phyloP scores from a whole-genome alignment of 2,329 filamentous ascomycete genomes.

The Alternaria alternata region DNA sequence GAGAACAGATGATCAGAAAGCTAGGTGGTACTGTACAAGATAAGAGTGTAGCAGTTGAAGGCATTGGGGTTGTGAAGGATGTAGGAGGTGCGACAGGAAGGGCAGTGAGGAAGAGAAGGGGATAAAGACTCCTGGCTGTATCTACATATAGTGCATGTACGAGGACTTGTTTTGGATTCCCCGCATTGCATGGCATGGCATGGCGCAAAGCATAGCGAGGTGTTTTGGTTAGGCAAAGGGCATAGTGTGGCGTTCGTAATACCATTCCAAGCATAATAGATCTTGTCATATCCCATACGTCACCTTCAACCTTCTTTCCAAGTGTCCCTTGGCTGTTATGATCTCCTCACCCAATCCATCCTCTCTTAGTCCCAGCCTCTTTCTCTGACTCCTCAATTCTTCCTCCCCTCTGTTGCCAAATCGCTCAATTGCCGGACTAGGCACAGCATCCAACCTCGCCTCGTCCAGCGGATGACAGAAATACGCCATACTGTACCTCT shows the following conservation, averaged over 20 bases:
- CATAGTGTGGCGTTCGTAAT: constrained; percentile 7
- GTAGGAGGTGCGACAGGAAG: constrained; percentile 32
- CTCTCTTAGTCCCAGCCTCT: constrained; percentile 53
- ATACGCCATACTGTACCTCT: constrained; percentile 67
- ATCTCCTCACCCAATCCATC: constrained; percentile 48
- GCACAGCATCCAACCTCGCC: constrained; percentile 63
- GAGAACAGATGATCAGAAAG: constrained; percentile 48
- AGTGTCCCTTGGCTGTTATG: constrained; percentile 67
- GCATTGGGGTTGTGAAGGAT: constrained; percentile 48
- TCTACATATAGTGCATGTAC: background rate
- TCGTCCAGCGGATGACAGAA: constrained; percentile 69
- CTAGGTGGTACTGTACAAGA: constrained; percentile 47
- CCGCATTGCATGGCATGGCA: constrained; percentile 4
- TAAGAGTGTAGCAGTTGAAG: constrained; percentile 35
- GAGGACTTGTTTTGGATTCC: constrained; percentile 1
- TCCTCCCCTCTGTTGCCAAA: constrained; percentile 45
- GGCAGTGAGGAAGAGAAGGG: constrained; percentile 38
- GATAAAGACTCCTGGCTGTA: constrained; percentile 12
- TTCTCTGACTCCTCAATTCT: constrained; percentile 49
- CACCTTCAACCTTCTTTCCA: constrained; percentile 64
- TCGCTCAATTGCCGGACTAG: constrained; percentile 59
- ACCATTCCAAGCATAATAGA: background rate
- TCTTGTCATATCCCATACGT: constrained; percentile 60
- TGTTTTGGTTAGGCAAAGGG: constrained; percentile 10
- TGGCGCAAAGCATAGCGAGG: constrained; percentile 24